These are phyloP conservation scores for Fusarium mundagurra DNA, from an alignment of 2,329 filamentous ascomycete genomes.

Conservation along the genomic window DNA sequence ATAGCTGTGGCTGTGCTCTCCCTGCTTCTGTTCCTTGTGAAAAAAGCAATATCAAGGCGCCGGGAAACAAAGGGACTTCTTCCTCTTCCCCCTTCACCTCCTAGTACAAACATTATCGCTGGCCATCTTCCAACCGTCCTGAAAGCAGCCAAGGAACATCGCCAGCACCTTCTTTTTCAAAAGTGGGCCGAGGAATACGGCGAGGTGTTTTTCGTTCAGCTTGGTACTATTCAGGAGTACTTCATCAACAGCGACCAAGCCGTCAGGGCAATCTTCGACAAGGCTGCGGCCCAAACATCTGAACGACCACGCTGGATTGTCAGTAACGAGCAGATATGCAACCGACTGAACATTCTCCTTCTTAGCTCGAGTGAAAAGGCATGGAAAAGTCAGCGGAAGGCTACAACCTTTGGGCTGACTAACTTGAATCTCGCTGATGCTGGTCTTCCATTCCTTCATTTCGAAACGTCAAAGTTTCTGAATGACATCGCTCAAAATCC, in stretches of 20 bases:
- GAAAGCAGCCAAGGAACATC: background rate
- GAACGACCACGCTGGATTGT: background rate
- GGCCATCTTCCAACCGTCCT: background rate
- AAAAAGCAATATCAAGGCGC: background rate
- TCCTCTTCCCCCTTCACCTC: background rate
- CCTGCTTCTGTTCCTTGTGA: background rate
- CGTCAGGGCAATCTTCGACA: background rate
- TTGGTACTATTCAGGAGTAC: background rate
- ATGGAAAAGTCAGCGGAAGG: background rate
- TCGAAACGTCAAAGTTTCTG: background rate
- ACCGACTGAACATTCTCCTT: background rate
- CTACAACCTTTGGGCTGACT: background rate
- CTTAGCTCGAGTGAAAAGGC: background rate
- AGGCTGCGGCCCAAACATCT: background rate
- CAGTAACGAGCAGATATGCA: background rate
- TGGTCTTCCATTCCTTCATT: background rate
- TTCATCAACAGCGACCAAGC: background rate
- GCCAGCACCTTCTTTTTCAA: background rate
- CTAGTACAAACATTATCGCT: background rate
- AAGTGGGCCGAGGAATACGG: background rate
- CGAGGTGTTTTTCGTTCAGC: background rate
- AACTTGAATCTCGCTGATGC: background rate
- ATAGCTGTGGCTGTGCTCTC: background rate
- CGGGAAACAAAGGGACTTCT: background rate
- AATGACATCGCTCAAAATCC: background rate